Evolutionary conservation across 2,329 filamentous ascomycete genomes (phyloP).

Genomic region (Botryotinia convoluta): DNA sequence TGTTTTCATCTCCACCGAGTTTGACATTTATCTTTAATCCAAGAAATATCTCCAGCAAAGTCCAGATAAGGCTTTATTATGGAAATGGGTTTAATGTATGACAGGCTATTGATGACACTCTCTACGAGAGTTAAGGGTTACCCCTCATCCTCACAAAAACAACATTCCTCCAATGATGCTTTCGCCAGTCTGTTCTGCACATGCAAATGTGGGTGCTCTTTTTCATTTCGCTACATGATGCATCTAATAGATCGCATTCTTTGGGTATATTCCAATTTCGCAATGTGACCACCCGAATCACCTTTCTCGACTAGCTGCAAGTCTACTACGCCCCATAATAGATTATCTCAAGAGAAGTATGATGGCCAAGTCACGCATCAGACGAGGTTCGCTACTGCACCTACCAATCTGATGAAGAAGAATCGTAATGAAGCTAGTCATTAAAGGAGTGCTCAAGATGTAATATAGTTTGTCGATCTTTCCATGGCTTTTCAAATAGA

Average conservation of each 20-base stretch:
- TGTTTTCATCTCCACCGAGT: conserved; percentile 12
- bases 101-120: background rate
- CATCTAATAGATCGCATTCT: conserved; percentile 21
- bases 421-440: background rate
- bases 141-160: conserved; percentile 7
- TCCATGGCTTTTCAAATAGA: conserved; percentile 4
- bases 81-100: background rate
- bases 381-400: background rate
- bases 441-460: background rate
- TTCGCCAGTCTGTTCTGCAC: conserved; percentile 7
- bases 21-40: conserved; percentile 3
- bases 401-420: background rate
- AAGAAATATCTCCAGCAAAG: background rate
- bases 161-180: background rate
- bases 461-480: background rate
- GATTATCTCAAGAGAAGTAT: background rate
- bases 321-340: conserved; percentile 13
- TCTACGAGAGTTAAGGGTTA: background rate
- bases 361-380: conserved; percentile 7
- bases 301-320: conserved; percentile 6
- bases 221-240: conserved; percentile 1
- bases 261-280: conserved; percentile 1
- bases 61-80: background rate
- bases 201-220: conserved; percentile 11
- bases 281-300: conserved; percentile 10